Percentiles rank a stretch among this genome's conserved stretches.
Conservation (phyloP, 306 rosid genomes). For the Rubus parviflorus region DNA sequence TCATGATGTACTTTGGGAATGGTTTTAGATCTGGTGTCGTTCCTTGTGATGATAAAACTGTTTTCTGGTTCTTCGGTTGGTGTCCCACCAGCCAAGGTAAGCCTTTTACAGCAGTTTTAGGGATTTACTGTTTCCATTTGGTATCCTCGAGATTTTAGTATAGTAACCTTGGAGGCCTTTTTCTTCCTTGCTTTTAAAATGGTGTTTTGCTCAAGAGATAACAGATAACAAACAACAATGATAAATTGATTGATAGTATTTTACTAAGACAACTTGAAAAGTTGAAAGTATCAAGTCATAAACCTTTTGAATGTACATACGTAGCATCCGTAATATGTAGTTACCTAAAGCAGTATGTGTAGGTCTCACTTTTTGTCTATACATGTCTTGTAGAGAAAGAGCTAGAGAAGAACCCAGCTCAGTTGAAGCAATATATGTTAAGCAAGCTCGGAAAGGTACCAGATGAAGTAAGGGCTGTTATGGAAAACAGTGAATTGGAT, state of each 20-base stretch:
- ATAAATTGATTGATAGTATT: background rate
- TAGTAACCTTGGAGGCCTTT: background rate
- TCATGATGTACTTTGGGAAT: slow-evolving; percentile 24
- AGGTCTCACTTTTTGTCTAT: background rate
- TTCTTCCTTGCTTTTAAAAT: background rate
- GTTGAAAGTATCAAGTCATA: background rate
- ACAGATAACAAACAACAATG: no score
- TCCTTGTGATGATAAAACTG: slow-evolving; percentile 27
- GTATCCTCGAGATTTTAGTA: background rate
- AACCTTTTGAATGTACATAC: background rate
- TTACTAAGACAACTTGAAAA: background rate
- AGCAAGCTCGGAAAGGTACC: slow-evolving; percentile 32
- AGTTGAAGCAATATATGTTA: slow-evolving; percentile 38
- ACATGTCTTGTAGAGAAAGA: slow-evolving; percentile 38
- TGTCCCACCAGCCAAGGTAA: slow-evolving; percentile 18
- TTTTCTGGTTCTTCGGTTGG: slow-evolving; percentile 35
- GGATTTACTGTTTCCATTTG: background rate
- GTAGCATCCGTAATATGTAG: background rate
- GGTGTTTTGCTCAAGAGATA: background rate
- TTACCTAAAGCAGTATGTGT: background rate
- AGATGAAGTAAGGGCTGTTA: slow-evolving; percentile 11
- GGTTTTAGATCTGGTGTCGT: slow-evolving; percentile 29
- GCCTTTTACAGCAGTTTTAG: background rate
- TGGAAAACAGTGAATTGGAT: slow-evolving; percentile 26
- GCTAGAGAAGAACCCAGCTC: slow-evolving; percentile 31